Percentiles rank a stretch among this genome's conserved stretches.
These are phyloP conservation scores for Globisporangium echinulatum DNA, from an alignment of 352 stramenopile species.

Conservation along the genomic window DNA sequence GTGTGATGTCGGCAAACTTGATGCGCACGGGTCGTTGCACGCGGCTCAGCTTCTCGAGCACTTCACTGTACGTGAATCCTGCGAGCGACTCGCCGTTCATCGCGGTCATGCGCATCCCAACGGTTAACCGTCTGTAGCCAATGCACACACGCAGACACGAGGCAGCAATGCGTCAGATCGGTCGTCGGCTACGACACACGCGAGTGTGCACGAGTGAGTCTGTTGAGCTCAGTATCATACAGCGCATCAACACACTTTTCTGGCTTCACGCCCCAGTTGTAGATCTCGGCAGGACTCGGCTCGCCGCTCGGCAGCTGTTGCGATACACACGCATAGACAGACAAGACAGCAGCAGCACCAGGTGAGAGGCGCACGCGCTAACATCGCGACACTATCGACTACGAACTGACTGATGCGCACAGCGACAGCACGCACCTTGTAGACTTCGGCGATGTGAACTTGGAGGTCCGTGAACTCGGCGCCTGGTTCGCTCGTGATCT, in stretches of 20 bases:
- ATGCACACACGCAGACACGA: background rate
- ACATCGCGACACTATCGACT: no score
- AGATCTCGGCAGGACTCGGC: conserved; percentile 82
- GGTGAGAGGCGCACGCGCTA: no score
- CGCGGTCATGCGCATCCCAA: conserved; percentile 79
- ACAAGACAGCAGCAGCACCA: background rate
- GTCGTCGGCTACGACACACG: background rate
- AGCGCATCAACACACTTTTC: conserved; percentile 41
- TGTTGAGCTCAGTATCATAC: background rate
- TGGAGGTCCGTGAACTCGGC: conserved; percentile 66
- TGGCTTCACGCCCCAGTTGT: conserved; percentile 88
- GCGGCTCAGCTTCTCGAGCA: conserved; percentile 70
- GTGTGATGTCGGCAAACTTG: conserved; percentile 77
- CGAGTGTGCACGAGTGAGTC: background rate
- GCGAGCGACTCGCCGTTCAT: conserved; percentile 74
- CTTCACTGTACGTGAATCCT: conserved; percentile 74
- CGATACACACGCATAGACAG: background rate
- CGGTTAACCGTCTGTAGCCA: conserved; percentile 37
- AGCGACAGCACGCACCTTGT: conserved; percentile 41
- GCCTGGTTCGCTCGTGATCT: conserved; percentile 67
- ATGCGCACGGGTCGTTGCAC: conserved; percentile 63
- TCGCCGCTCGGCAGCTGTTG: conserved; percentile 61
- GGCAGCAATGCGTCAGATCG: no score
- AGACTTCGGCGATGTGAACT: conserved; percentile 79
- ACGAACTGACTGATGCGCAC: background rate